phyloP scores from a whole-genome alignment of 164 flowering plant species.

The Liquidambar formosana region DNA sequence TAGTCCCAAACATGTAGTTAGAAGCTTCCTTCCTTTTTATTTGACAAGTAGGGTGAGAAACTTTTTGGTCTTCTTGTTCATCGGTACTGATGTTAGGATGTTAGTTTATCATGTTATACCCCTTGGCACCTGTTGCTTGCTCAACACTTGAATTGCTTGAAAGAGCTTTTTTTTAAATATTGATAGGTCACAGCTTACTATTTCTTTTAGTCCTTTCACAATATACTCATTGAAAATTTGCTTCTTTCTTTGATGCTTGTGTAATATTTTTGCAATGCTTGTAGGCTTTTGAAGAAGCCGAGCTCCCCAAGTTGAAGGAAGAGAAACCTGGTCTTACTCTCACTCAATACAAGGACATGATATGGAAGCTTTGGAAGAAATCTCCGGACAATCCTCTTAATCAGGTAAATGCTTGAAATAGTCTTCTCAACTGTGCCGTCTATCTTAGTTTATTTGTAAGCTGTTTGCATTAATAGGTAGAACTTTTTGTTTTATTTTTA shows the following conservation, averaged over 20 bases:
- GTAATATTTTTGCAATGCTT: neutral
- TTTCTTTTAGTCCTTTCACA: neutral
- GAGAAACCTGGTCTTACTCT: slow-evolving; percentile 99
- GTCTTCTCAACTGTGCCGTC: neutral
- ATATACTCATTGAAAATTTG: neutral
- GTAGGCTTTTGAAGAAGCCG: slow-evolving; percentile 96
- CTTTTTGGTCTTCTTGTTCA: neutral
- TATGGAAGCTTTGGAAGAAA: slow-evolving; percentile 99
- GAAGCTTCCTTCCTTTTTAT: neutral
- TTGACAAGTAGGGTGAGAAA: neutral
- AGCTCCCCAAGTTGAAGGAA: slow-evolving; percentile 80
- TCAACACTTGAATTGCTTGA: neutral
- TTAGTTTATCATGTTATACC: slow-evolving; percentile 1
- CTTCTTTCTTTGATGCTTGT: neutral
- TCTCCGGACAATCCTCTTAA: slow-evolving; percentile 98
- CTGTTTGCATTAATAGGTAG: neutral
- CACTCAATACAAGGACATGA: slow-evolving; percentile 93
- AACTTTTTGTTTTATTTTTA: neutral
- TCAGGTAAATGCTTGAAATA: slow-evolving; percentile 40
- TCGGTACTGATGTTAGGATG: neutral
- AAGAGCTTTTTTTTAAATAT: neutral
- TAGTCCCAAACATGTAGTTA: neutral
- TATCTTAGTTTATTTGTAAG: neutral
- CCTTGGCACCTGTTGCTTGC: neutral
- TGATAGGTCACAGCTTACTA: neutral